Conservation (phyloP, 2,329 filamentous ascomycete species). For the Colletotrichum simmondsii region DNA sequence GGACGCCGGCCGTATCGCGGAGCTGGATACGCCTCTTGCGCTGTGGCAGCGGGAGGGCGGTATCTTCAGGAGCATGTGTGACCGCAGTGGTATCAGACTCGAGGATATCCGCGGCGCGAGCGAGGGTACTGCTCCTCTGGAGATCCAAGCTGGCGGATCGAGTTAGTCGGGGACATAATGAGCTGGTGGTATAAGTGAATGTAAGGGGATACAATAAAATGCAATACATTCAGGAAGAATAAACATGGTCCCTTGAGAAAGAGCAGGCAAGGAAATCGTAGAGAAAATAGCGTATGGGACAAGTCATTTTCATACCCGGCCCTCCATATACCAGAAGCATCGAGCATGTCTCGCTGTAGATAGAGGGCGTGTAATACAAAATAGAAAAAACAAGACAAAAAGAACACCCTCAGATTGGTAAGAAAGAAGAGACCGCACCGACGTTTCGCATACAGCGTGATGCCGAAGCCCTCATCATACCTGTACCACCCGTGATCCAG, state of each 20-base stretch:
- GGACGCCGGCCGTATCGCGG: slow-evolving; percentile 88
- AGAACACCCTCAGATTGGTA: too few relatives aligned
- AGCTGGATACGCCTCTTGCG: slow-evolving; percentile 80
- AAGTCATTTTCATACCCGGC: not conserved
- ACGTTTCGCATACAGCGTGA: not conserved
- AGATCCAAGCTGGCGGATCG: slow-evolving; percentile 20
- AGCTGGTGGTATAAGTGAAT: not conserved
- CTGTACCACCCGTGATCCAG: not conserved
- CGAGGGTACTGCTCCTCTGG: slow-evolving; percentile 43
- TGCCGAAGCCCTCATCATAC: not conserved
- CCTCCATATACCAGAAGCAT: not conserved
- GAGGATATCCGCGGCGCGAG: slow-evolving; percentile 63
- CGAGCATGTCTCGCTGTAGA: not conserved
- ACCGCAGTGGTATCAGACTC: slow-evolving; percentile 78
- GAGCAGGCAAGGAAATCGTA: not conserved
- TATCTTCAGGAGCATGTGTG: slow-evolving; percentile 92
- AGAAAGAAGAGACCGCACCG: not conserved
- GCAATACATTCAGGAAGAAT: not conserved
- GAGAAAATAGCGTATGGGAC: not conserved
- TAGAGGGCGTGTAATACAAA: not conserved
- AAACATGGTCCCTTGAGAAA: not conserved
- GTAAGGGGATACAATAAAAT: slow-evolving; percentile 31
- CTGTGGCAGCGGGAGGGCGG: slow-evolving; percentile 77
- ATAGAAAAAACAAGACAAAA: not conserved
- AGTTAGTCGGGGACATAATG: not conserved